These are phyloP conservation scores for Leccinum aurantiacum DNA, from an alignment of 768 basidiomycete genomes.

Conservation along the genomic window DNA sequence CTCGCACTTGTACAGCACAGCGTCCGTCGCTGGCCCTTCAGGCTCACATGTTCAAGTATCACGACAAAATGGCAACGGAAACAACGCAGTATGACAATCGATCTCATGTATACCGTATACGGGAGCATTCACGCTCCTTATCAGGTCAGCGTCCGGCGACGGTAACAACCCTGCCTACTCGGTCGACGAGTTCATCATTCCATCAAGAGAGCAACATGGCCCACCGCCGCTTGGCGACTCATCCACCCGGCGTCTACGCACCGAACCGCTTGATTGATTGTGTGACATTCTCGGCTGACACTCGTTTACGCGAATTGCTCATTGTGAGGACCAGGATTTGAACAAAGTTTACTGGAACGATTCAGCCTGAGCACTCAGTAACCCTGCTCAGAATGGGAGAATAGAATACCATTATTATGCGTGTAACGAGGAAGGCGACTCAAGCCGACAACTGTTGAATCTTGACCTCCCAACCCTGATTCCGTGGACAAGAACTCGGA, in stretches of 20 bases:
- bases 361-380: not conserved
- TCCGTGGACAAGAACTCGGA: not conserved
- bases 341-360: not conserved
- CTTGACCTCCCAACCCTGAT: not conserved
- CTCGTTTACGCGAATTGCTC: not conserved
- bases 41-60: not conserved
- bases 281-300: not conserved
- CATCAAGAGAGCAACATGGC: not conserved
- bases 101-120: slow-evolving; percentile 7
- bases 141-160: not conserved
- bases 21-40: slow-evolving; percentile 18
- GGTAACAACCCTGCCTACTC: not conserved
- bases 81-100: not conserved
- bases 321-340: not conserved
- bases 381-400: not conserved
- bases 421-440: not conserved
- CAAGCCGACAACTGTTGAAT: not conserved
- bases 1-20: slow-evolving; percentile 67
- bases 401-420: not conserved
- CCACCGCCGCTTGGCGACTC: not conserved
- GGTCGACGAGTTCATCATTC: not conserved
- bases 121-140: not conserved
- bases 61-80: slow-evolving; percentile 22
- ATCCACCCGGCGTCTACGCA: not conserved
- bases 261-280: not conserved